Evolutionary conservation across 2,329 filamentous ascomycete genomes (phyloP), one percentile per base, ranked within the genome.

Genomic region (Calonectria henricotiae): DNA sequence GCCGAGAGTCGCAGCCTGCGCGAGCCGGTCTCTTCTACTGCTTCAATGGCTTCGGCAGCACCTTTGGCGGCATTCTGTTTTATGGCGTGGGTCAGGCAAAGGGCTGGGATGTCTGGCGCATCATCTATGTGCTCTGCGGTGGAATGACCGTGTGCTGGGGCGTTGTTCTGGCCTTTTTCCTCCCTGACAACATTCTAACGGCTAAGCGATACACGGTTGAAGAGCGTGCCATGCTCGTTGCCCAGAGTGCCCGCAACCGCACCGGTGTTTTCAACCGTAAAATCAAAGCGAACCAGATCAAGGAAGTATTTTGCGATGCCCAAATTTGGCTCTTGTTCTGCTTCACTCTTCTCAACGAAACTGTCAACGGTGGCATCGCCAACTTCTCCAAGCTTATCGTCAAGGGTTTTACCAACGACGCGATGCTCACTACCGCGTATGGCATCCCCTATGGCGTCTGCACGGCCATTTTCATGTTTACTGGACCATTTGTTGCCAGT

Each of bases 361-460:
- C 83, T 2, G 84, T 89, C 71, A 89, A 85, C 60, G 86, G 86
- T 3, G 88, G 88, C 0, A 88, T 88, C 9, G 85, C 87, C 5
- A 89, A 87, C 72, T 89, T 89, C 71, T 85, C 86, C 44, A 89
- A 89, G 88, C 73, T 81, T 65, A 80, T 89, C 65, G 84, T 89
- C 75, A 88, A 89, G 67, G 83, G 85, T 1, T 78, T 88, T 2
- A 84, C 84, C 7, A 67, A 78, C 9, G 72, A 76, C 23, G 71
- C 77, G 6, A 71, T 79, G 0, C 20, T 82, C 8, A 89, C 88
- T 0, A 88, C 87, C 0, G 85, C 85, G 0, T 82, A 88, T 4
- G 88, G 87, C 0, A 89, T 90, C 37, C 89, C 88, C 0, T 83
- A 86, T 49, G 88, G 88, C 5, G 85, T 82, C 1, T 89, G 87